These are phyloP conservation scores for Lachnellula willkommii DNA, from an alignment of 2,329 filamentous ascomycete species.

Conservation along the genomic window DNA sequence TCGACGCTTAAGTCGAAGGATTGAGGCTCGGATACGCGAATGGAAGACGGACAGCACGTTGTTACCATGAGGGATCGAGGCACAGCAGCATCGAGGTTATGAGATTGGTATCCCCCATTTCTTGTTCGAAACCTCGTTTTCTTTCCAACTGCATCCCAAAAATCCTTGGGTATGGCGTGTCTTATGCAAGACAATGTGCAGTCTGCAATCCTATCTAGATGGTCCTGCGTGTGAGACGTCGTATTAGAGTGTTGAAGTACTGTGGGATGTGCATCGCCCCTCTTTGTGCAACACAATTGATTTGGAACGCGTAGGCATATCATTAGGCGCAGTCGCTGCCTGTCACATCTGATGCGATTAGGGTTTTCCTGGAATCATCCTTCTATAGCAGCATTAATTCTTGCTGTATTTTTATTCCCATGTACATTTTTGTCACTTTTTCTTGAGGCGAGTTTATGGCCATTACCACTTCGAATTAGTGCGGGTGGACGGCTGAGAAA, in stretches of 20 bases:
- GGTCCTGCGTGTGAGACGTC: not conserved
- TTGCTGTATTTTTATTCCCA: not conserved
- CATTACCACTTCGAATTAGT: not conserved
- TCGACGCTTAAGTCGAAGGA: too few species aligned
- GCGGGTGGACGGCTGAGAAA: slow-evolving; percentile 5
- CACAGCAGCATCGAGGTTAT: too few species aligned
- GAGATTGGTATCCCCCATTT: too few species aligned
- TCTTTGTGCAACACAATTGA: not conserved
- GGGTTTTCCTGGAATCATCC: too few species aligned
- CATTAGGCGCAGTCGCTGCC: not conserved
- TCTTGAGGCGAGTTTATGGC: not conserved
- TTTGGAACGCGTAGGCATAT: not conserved
- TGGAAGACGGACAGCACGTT: too few species aligned
- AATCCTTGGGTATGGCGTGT: not conserved
- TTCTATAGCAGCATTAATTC: not conserved
- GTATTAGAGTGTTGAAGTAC: not conserved
- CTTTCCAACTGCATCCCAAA: not conserved
- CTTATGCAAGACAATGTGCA: not conserved
- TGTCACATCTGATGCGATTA: not conserved
- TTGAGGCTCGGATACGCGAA: too few species aligned
- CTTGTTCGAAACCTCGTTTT: not conserved
- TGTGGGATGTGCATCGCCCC: not conserved
- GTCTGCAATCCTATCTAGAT: not conserved
- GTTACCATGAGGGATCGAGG: too few species aligned
- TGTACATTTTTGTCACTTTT: not conserved